A percentile compares a stretch with the other conserved stretches of the same genome.
phyloP scores from a whole-genome alignment of 2,329 filamentous ascomycete species.

The Paecilomyces fulvus region DNA sequence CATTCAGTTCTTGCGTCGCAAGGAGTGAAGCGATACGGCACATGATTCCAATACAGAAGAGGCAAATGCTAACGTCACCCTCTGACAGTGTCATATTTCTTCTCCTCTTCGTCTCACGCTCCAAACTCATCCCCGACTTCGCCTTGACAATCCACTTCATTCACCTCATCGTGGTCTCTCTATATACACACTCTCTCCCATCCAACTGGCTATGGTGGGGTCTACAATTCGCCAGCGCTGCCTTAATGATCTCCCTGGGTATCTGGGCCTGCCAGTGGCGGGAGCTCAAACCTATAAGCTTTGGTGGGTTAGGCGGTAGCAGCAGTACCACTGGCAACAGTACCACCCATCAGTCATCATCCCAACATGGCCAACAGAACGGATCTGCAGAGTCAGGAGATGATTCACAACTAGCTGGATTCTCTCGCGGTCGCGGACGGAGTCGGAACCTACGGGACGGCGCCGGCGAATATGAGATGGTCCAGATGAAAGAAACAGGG shows the following conservation, averaged over 20 bases:
- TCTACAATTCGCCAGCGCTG: slow-evolving; percentile 52
- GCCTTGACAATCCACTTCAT: slow-evolving; percentile 79
- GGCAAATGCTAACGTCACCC: not conserved
- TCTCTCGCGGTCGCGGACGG: slow-evolving; percentile 13
- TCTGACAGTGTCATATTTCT: slow-evolving; percentile 68
- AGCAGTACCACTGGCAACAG: slow-evolving; percentile 7
- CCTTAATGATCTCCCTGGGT: slow-evolving; percentile 61
- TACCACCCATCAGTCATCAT: slow-evolving; percentile 5
- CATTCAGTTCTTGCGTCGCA: slow-evolving; percentile 17
- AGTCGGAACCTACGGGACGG: slow-evolving; percentile 14
- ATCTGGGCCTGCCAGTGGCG: slow-evolving; percentile 89
- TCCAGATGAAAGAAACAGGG: slow-evolving; percentile 39
- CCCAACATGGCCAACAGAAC: slow-evolving; percentile 41
- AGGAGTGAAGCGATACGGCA: not conserved
- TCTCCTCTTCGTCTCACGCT: slow-evolving; percentile 73
- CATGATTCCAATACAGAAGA: not conserved
- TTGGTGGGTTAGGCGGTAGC: slow-evolving; percentile 51
- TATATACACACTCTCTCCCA: slow-evolving; percentile 72
- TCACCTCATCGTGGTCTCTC: slow-evolving; percentile 65
- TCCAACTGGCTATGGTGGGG: slow-evolving; percentile 81
- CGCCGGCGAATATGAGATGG: slow-evolving; percentile 55
- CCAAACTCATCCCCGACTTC: slow-evolving; percentile 92
- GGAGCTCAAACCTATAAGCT: slow-evolving; percentile 80
- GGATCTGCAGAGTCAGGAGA: slow-evolving; percentile 37
- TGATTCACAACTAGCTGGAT: slow-evolving; percentile 6